Evolutionary conservation across 208 protist species (phyloP).

Genomic region (Leishmania aethiopica): DNA sequence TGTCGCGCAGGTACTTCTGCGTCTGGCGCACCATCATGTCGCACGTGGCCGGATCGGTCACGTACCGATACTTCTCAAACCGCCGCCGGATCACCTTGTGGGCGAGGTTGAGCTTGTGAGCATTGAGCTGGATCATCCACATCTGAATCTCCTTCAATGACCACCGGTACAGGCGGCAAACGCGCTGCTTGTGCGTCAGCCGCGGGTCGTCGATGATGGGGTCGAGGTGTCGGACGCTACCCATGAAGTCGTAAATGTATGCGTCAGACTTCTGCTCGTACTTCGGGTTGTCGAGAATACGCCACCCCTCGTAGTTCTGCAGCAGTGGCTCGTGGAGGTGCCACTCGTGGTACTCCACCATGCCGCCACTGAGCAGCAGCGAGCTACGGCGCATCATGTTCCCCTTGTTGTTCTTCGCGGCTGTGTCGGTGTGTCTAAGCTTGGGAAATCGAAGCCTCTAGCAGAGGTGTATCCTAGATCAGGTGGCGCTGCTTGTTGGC

Average conservation of each 20-base stretch:
- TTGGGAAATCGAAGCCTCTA: background rate
- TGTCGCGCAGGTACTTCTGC: conserved; percentile 91
- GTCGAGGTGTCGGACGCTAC: conserved; percentile 86
- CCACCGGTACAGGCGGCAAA: conserved; percentile 91
- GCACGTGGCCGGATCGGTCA: conserved; percentile 88
- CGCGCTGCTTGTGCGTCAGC: conserved; percentile 92
- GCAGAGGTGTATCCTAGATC: background rate
- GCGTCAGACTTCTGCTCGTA: conserved; percentile 81
- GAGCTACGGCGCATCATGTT: conserved; percentile 83
- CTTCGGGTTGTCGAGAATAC: conserved; percentile 90
- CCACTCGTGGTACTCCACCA: conserved; percentile 93
- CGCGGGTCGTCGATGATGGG: conserved; percentile 93
- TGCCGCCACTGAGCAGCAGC: conserved; percentile 71
- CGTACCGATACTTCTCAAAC: conserved; percentile 90
- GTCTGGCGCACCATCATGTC: conserved; percentile 94
- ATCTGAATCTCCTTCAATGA: conserved; percentile 88
- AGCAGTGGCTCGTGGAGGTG: conserved; percentile 90
- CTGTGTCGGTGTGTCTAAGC: conserved; percentile 1
- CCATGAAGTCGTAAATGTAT: conserved; percentile 82
- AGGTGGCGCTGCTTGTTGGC: background rate
- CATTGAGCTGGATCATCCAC: conserved; percentile 87
- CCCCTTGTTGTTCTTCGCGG: background rate
- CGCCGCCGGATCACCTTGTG: conserved; percentile 89
- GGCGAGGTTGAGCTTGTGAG: conserved; percentile 89
- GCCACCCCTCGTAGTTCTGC: conserved; percentile 93